Base-by-base conservation (phyloP, 495 filamentous ascomycete species). In the Aspergillus homomorphus region DNA sequence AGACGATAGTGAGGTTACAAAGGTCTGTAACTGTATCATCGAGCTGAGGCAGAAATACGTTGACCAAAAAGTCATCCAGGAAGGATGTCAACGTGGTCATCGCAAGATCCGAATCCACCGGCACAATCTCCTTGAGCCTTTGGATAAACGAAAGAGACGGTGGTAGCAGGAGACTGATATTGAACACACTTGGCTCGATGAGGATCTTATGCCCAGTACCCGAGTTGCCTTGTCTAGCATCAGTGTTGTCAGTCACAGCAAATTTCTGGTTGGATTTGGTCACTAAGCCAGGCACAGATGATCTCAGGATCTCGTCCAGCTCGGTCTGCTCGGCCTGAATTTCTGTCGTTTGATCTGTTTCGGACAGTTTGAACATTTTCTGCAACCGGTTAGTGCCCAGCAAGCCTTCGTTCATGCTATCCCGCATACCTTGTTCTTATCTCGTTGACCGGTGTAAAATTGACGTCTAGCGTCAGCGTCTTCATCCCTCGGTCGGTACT, bases 21-120 rank as follows among this genome's bases (percentile, higher is more conserved):
- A 96, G 78, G 67, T 99, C 95, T 14, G 87, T 85, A 7, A 99
- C 84, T 0, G 95, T 96, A 66, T 99, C 94, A 53, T 99, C 94
- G 15, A 99, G 76, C 66, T 97, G 95, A 19, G 94, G 94, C 56
- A 93, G 89, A 77, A 99, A 99, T 38, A 98, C 92, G 65, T 98
- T 98, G 71, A 98, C 87, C 54, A 99, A 83, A 73, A 98, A 98
- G 69, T 99, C 95, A 69, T 99, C 94, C 12, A 99, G 82, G 74
- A 99, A 99, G 21, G 91, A 92, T 1, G 94, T 97, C 51, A 98
- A 70, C 1, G 91, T 96, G 69, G 86, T 90, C 58, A 89, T 88
- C 7, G 87, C 87, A 62, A 98, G 88, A 61, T 95, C 92, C 0
- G 92, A 81, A 54, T 80, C 86, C 16, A 87, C 80, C 3, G 94